Conservation (phyloP, 306 rosid species). For the Quercus berberidifolia region DNA sequence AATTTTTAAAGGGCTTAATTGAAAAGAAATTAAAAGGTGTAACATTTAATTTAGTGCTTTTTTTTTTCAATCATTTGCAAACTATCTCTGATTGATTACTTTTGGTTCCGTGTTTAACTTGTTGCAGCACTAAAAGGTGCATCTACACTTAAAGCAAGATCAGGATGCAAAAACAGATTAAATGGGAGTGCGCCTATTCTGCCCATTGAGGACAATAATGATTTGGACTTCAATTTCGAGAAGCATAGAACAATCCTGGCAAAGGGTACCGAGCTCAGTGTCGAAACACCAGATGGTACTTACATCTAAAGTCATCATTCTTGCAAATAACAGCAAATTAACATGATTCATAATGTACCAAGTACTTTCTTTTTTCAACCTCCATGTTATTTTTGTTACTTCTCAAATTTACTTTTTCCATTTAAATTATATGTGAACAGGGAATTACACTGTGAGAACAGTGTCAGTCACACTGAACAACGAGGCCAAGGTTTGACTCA, state of each 20-base stretch:
- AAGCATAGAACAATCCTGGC: constrained; percentile 59
- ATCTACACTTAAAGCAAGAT: constrained; percentile 72
- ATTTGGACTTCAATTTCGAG: constrained; percentile 61
- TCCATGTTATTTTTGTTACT: neutral
- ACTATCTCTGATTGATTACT: neutral
- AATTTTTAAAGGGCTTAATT: too few species aligned
- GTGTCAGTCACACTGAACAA: constrained; percentile 53
- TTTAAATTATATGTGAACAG: constrained; percentile 39
- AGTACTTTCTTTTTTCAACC: neutral
- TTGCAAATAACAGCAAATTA: neutral
- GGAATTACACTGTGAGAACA: constrained; percentile 56
- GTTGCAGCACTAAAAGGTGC: constrained; percentile 85
- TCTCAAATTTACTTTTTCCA: neutral
- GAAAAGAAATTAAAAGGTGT: too few species aligned
- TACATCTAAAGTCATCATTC: neutral
- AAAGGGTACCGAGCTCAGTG: constrained; percentile 55
- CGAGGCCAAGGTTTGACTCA: constrained; percentile 58
- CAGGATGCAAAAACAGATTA: constrained; percentile 63
- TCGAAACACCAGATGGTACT: constrained; percentile 83
- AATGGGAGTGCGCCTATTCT: constrained; percentile 60
- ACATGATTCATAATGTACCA: neutral
- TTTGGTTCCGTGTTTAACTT: constrained; percentile 4
- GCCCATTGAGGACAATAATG: constrained; percentile 66
- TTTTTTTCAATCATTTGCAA: neutral
- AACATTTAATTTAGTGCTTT: too few species aligned